These are phyloP conservation scores for Rhododendron mucronatum DNA, from an alignment of 148 eudicot species.

Conservation along the genomic window DNA sequence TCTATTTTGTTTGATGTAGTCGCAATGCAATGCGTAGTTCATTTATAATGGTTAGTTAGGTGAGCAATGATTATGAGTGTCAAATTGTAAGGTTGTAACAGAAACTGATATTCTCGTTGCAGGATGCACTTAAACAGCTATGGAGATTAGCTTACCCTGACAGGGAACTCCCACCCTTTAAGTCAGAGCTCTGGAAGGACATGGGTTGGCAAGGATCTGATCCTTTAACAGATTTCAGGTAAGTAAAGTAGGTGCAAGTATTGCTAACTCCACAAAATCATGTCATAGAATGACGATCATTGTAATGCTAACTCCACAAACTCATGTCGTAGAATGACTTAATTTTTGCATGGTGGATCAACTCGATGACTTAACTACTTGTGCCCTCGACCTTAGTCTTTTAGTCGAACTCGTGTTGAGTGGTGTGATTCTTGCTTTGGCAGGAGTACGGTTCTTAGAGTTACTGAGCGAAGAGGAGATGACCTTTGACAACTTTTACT, in stretches of 20 bases:
- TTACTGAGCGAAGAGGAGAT: slow-evolving; percentile 61
- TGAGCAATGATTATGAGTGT: neutral
- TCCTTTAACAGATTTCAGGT: slow-evolving; percentile 99
- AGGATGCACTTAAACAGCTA: slow-evolving; percentile 86
- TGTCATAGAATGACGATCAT: neutral
- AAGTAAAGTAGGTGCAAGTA: neutral
- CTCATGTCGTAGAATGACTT: neutral
- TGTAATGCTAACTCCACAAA: neutral
- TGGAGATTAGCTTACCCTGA: slow-evolving; percentile 88
- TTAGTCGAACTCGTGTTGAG: neutral
- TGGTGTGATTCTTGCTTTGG: slow-evolving; percentile 25
- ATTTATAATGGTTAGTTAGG: neutral
- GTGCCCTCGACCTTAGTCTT: neutral
- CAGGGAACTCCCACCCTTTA: slow-evolving; percentile 75
- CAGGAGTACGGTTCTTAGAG: slow-evolving; percentile 51
- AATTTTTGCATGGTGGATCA: neutral
- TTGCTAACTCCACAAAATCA: neutral
- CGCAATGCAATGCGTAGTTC: neutral
- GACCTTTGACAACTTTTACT: slow-evolving; percentile 69
- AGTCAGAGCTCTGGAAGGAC: slow-evolving; percentile 98
- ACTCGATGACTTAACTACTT: neutral
- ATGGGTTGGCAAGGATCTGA: slow-evolving; percentile 99
- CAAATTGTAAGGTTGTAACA: neutral
- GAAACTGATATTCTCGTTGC: slow-evolving; percentile 15
- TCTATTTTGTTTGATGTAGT: neutral